A percentile compares a stretch with the other conserved stretches of the same genome.
Evolutionary conservation across 179 eudicot genomes (phyloP).

Genomic region (Kewa caespitosa): DNA sequence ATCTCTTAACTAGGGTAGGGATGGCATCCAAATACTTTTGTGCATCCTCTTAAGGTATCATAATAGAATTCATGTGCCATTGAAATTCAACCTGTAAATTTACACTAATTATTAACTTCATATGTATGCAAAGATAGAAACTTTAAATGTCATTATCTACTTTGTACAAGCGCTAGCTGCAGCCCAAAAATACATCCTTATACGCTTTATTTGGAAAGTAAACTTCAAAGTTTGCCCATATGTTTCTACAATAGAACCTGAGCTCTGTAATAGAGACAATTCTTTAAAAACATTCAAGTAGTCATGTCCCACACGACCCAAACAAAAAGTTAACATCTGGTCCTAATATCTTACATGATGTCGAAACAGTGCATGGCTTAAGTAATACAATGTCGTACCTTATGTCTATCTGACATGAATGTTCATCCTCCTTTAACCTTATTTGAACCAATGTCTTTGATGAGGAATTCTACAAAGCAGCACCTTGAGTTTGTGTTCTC

Average conservation of each 20-base stretch:
- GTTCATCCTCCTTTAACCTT: neutral
- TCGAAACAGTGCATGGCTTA: neutral
- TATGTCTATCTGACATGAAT: constrained; percentile 3
- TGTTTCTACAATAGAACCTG: neutral
- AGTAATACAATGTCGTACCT: neutral
- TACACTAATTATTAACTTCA: too few relatives aligned
- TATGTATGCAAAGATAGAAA: too few relatives aligned
- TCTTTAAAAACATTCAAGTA: neutral
- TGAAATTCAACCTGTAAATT: neutral
- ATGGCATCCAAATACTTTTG: neutral
- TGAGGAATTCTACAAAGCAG: neutral
- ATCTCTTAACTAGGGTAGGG: neutral
- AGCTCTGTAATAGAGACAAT: neutral
- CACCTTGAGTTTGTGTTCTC: neutral
- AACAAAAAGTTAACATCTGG: neutral
- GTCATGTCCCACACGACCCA: too few relatives aligned
- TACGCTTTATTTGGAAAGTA: neutral
- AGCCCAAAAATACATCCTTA: neutral
- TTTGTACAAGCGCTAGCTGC: neutral
- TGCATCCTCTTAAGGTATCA: neutral
- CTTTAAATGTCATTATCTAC: neutral
- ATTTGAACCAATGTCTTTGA: neutral
- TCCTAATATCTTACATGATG: too few relatives aligned
- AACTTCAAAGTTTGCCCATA: neutral
- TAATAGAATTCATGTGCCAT: neutral